Conservation (phyloP, 192 early-diverging fungal genomes). For the Podila epicladia region DNA sequence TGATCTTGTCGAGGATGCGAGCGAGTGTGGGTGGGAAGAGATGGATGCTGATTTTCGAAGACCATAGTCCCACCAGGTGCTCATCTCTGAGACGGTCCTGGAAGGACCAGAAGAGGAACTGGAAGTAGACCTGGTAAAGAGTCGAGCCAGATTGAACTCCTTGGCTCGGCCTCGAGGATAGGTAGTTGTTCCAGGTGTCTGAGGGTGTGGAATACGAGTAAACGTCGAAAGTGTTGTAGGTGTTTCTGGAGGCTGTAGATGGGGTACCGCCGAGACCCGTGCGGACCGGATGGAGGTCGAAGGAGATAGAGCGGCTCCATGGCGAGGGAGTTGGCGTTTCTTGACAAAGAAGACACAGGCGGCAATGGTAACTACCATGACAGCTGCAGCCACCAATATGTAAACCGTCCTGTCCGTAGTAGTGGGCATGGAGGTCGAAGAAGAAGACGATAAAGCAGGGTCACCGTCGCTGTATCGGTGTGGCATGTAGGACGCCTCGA, state of each 20-base stretch:
- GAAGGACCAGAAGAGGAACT: not conserved
- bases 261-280: not conserved
- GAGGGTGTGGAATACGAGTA: slow-evolving; percentile 16
- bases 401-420: not conserved
- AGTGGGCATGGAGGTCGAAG: not conserved
- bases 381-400: no score
- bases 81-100: not conserved
- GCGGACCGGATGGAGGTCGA: no score
- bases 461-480: not conserved
- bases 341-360: no score
- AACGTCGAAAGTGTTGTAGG: slow-evolving; percentile 27
- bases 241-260: not conserved
- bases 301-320: no score
- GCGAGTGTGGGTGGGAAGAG: not conserved
- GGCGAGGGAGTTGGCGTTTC: no score
- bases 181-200: no score
- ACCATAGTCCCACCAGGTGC: slow-evolving; percentile 2
- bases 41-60: slow-evolving; percentile 10
- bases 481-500: not conserved
- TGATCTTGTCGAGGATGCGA: slow-evolving; percentile 15
- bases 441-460: not conserved
- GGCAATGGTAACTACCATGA: no score
- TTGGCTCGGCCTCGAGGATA: no score
- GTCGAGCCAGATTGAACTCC: slow-evolving; percentile 20
- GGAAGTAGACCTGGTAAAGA: slow-evolving; percentile 11